phyloP scores from a whole-genome alignment of 306 rosid genomes.

The cucumber (Cucumis sativus) region Cucumber_9930_V3 NC_026658.2:6131001-6131500 shows the following conservation, averaged over 20 bases:
- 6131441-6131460: constrained; percentile 22
- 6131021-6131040: background rate
- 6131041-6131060: background rate
- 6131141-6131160: background rate
- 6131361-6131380: constrained; percentile 85
- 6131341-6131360: constrained; percentile 71
- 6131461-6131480: background rate
- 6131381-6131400: constrained; percentile 91
- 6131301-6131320: constrained; percentile 88
- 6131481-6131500: background rate
- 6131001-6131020: background rate
- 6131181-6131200: constrained; percentile 83
- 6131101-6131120: background rate
- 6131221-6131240: constrained; percentile 87
- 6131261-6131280: constrained; percentile 95
- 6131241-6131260: constrained; percentile 88
- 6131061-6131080: background rate
- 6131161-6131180: constrained; percentile 95
- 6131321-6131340: constrained; percentile 98
- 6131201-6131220: constrained; percentile 93
- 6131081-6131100: background rate
- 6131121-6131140: background rate
- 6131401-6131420: constrained; percentile 98
- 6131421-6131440: constrained; percentile 53
- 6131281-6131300: constrained; percentile 56